Conservation (phyloP, 306 rosid genomes). For the Alnus glutinosa region DNA sequence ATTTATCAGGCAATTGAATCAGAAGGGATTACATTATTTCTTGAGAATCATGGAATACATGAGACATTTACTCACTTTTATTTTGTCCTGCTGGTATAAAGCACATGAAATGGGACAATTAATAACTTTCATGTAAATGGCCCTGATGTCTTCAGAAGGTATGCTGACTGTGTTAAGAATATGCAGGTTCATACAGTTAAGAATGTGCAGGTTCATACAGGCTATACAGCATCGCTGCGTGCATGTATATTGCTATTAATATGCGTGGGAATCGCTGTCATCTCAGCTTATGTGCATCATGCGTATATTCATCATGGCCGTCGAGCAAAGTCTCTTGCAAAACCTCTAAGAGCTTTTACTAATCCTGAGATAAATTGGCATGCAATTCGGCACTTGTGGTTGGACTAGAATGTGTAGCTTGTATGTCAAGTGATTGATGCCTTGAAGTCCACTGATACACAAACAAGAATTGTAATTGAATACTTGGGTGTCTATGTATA, state of each 20-base stretch:
- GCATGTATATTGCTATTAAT: slow-evolving; percentile 43
- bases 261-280: slow-evolving; percentile 41
- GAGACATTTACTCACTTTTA: background rate
- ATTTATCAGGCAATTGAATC: background rate
- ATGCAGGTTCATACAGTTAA: slow-evolving; percentile 44
- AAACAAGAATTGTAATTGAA: too few species aligned
- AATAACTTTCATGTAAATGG: background rate
- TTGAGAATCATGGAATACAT: background rate
- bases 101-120: background rate
- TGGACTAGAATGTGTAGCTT: slow-evolving; percentile 14
- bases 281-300: slow-evolving; percentile 24
- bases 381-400: slow-evolving; percentile 75
- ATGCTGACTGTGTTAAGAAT: slow-evolving; percentile 16
- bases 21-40: background rate
- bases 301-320: slow-evolving; percentile 5
- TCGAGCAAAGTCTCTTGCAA: slow-evolving; percentile 3
- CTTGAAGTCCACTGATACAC: background rate
- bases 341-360: slow-evolving; percentile 1
- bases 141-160: background rate
- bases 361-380: slow-evolving; percentile 50
- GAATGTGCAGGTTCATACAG: slow-evolving; percentile 44
- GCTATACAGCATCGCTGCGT: slow-evolving; percentile 15
- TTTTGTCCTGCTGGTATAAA: background rate
- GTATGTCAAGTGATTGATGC: background rate
- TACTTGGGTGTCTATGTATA: background rate